Evolutionary conservation across 2,329 filamentous ascomycete genomes (phyloP).

Genomic region (Pseudogymnoascus sp.): DNA sequence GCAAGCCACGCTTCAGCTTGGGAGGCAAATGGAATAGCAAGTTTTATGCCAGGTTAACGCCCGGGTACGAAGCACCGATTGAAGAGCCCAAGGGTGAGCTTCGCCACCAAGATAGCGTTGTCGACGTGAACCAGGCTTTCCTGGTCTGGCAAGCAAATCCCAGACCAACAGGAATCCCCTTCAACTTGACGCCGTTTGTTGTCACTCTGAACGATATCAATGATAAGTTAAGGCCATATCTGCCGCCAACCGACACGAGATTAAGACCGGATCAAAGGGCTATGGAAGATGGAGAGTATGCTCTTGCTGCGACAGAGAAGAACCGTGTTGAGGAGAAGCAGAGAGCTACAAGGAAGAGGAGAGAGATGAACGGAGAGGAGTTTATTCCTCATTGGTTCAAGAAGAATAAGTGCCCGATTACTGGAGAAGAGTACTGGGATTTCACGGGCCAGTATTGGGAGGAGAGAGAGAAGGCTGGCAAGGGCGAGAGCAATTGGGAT

Average conservation of each 20-base stretch:
- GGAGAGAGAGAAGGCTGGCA: constrained; percentile 34
- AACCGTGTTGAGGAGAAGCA: constrained; percentile 90
- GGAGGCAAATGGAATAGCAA: constrained; percentile 97
- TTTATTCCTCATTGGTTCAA: constrained; percentile 82
- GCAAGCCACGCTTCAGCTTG: constrained; percentile 80
- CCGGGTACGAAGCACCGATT: constrained; percentile 75
- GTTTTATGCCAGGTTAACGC: constrained; percentile 87
- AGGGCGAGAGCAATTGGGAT: constrained; percentile 23
- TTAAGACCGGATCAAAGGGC: constrained; percentile 89
- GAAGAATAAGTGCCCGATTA: constrained; percentile 65
- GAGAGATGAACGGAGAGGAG: constrained; percentile 74
- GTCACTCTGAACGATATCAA: constrained; percentile 89
- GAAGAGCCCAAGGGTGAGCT: constrained; percentile 46
- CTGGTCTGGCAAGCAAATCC: constrained; percentile 87
- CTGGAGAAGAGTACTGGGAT: constrained; percentile 85
- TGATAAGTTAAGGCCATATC: constrained; percentile 66
- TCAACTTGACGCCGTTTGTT: constrained; percentile 95
- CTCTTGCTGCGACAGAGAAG: constrained; percentile 88
- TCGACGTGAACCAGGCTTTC: constrained; percentile 69
- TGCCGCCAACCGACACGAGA: constrained; percentile 92
- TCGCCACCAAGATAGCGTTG: constrained; percentile 45
- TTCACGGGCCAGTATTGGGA: constrained; percentile 89
- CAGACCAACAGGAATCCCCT: constrained; percentile 78
- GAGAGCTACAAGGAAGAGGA: constrained; percentile 62
- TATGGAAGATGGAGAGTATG: constrained; percentile 98